phyloP scores from a whole-genome alignment of 345 rosid species.

The Raphanus raphanistrum region DNA sequence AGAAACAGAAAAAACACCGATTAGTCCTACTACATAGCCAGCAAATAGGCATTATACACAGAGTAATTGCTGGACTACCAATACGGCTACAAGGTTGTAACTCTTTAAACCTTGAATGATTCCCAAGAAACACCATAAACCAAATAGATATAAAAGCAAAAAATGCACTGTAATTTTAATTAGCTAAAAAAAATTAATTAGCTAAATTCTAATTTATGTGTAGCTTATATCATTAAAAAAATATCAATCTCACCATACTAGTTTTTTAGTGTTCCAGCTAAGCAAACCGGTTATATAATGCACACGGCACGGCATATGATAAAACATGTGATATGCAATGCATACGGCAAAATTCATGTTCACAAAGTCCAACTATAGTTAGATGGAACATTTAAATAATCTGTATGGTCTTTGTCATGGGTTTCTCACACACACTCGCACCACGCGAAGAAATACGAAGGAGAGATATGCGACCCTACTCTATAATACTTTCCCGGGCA shows the following conservation, averaged over 20 bases:
- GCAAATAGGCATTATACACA: neutral
- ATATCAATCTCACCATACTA: neutral
- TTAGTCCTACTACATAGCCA: neutral
- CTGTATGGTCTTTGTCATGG: slow-evolving; percentile 1
- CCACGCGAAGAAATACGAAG: neutral
- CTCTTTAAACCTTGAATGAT: neutral
- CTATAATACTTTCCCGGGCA: slow-evolving; percentile 7
- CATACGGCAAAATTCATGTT: neutral
- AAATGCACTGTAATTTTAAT: neutral
- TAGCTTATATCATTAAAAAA: no score
- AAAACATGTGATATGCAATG: neutral
- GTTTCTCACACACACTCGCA: neutral
- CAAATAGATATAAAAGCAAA: no score
- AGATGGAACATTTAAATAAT: neutral
- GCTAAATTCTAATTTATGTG: neutral
- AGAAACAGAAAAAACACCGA: neutral
- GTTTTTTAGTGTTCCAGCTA: neutral
- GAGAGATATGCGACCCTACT: neutral
- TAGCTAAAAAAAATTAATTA: neutral
- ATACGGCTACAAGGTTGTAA: neutral
- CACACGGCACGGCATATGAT: no score
- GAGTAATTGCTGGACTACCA: neutral
- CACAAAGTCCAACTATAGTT: neutral
- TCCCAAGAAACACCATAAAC: neutral
- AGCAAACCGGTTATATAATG: neutral